Evolutionary conservation across 768 basidiomycete species (phyloP), one percentile per base, ranked within the genome.

Genomic region (Lentinus tigrinus): DNA sequence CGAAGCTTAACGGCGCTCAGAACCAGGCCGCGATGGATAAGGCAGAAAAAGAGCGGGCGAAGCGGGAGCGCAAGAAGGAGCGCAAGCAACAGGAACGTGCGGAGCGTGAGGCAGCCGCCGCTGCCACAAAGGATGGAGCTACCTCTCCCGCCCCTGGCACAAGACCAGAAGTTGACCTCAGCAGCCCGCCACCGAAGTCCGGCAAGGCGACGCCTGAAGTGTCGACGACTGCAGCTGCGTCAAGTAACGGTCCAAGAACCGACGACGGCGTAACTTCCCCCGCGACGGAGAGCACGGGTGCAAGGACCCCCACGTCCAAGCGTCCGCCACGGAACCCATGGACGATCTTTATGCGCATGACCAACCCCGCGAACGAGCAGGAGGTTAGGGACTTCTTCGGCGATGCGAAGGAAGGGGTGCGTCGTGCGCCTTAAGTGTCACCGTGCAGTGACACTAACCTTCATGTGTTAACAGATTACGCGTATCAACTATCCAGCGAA

Each of bases 331-430:
- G 89, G 39, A 84, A 90, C 70, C 91, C 92, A 5, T 92, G 87
- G 87, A 95, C 93, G 8, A 80, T 94, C 51, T 94, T 91, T 72
- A 84, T 95, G 80, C 84, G 87, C 61, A 78, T 88, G 74, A 72
- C 76, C 4, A 63, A 75, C 8, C 69, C 79, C 13, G 76, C 82
- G 5, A 80, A 71, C 10, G 93, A 95, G 63, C 63, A 71, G 0
- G 90, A 93, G 47, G 67, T 95, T 8, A 80, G 81, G 54, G 88
- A 89, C 17, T 93, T 91, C 74, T 95, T 89, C 68, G 83, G 80
- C 9, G 89, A 87, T 9, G 84, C 85, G 0, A 82, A 84, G 70
- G 77, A 73, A 34, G 88, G 87, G 53, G 89, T 91, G 65, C 63
- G 86, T 77, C 38, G 43, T 48, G 28, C n/a, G 46, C 47, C 14